These are phyloP conservation scores for Ganoderma sinense DNA, from an alignment of 1,284 basidiomycete species.

Conservation along the genomic window DNA sequence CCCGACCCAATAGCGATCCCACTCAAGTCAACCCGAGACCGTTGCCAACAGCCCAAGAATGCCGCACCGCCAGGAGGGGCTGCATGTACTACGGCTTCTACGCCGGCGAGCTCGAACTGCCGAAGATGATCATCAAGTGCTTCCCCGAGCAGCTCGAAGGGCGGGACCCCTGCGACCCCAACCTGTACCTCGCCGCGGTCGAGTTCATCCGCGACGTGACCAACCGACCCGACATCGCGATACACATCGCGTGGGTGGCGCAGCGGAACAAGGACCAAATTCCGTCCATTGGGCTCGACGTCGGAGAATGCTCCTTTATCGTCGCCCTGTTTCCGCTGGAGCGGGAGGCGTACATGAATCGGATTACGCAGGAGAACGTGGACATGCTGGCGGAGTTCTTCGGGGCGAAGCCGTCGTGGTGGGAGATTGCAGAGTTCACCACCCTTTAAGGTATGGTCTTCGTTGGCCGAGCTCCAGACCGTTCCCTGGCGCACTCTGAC, in stretches of 20 bases:
- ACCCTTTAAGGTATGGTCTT: background rate
- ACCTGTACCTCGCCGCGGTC: background rate
- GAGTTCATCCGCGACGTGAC: background rate
- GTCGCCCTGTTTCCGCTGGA: background rate
- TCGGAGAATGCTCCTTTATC: background rate
- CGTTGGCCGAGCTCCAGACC: background rate
- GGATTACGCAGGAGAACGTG: background rate
- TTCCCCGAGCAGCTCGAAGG: background rate
- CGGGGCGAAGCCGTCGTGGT: background rate
- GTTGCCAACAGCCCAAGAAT: background rate
- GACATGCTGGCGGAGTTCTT: background rate
- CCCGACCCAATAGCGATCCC: background rate
- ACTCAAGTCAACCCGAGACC: background rate
- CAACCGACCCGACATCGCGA: background rate
- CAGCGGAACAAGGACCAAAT: background rate
- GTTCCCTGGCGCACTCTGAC: background rate
- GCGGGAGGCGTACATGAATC: background rate
- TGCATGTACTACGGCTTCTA: conserved; percentile 8
- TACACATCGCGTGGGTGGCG: background rate
- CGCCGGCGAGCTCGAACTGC: background rate
- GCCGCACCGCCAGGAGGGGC: background rate
- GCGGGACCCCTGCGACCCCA: background rate
- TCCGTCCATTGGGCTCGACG: background rate
- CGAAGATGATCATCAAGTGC: background rate
- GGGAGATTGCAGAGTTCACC: background rate